Evolutionary conservation across 2,329 filamentous ascomycete genomes (phyloP).

Genomic region (Microcera coccophila): DNA sequence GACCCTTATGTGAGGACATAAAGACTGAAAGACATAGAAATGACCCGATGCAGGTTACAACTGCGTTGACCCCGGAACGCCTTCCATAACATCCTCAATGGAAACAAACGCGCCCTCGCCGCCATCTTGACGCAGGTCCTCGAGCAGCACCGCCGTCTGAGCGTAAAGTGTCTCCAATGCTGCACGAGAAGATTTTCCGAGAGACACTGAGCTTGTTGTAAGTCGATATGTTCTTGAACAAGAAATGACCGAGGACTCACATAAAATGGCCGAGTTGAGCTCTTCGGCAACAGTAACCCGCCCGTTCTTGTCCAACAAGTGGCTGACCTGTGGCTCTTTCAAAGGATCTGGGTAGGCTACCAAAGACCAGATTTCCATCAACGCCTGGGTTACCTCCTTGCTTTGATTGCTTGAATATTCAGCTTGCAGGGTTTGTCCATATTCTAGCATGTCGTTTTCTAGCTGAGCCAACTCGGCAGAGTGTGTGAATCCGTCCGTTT

Average conservation of each 20-base stretch:
- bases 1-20: conserved; percentile 16
- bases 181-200: conserved; percentile 84
- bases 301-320: conserved; percentile 71
- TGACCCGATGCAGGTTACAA: conserved; percentile 21
- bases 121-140: conserved; percentile 74
- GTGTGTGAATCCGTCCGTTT: conserved; percentile 46
- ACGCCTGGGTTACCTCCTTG: conserved; percentile 65
- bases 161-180: conserved; percentile 81
- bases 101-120: conserved; percentile 79
- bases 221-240: neutral
- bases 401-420: conserved; percentile 73
- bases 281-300: conserved; percentile 83
- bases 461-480: conserved; percentile 42
- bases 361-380: conserved; percentile 82
- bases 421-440: conserved; percentile 72
- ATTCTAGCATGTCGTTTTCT: conserved; percentile 67
- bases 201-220: conserved; percentile 58
- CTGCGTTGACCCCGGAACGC: conserved; percentile 40
- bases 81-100: conserved; percentile 46
- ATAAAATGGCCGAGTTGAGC: conserved; percentile 85
- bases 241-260: conserved; percentile 48
- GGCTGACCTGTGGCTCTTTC: conserved; percentile 68
- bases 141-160: conserved; percentile 81
- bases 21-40: conserved; percentile 8
- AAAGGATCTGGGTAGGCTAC: conserved; percentile 82